Evolutionary conservation across 495 filamentous ascomycete genomes (phyloP), one percentile per base, ranked within the genome.

Genomic region (Penicillium taxi): DNA sequence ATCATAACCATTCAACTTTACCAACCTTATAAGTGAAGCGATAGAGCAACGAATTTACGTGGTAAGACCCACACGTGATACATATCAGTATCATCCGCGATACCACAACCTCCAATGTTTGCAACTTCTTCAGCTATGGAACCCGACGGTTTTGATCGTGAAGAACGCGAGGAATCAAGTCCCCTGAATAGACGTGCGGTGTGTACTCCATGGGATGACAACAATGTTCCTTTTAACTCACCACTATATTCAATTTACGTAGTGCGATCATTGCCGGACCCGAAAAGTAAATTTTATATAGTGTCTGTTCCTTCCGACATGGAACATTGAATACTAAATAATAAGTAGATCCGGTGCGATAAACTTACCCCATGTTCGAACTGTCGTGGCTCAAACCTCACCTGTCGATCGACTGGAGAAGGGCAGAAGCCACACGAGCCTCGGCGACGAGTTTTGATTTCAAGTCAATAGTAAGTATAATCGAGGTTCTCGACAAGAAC

Each of bases 361-460:
- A 66, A 64, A 45, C 56, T 56, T 20, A 51, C 49, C 0, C 68
- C 63, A 37, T 70, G 68, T 58, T 63, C 58, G n/a, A 70, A 66
- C 37, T 69, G 71, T 37, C 60, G 62, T 20, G 64, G 56, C 14
- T 60, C 65, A 6, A 55, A 59, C 35, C 52, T 62, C 47, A 48
- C 52, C 34, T 68, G 69, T 44, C 75, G 76, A 39, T 80, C 76
- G 1, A 80, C 75, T 7, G 76, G 74, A 0, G 65, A 69, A 12
- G 74, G 74, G 14, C 77, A 75, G 47, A 73, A 72, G 40, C 68
- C 73, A 15, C 65, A 65, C 38, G 77, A 80, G 50, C 63, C 65
- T 25, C 66, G 75, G 11, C 76, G 79, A 45, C 63, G 80, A 20
- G 75, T 84, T 6, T 54, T 82, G 27, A 81, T 84, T 38, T 81